A percentile compares a stretch with the other conserved stretches of the same genome.
Evolutionary conservation across 352 stramenopile species (phyloP).

Genomic region (Pythium rhizo-oryzae): DNA sequence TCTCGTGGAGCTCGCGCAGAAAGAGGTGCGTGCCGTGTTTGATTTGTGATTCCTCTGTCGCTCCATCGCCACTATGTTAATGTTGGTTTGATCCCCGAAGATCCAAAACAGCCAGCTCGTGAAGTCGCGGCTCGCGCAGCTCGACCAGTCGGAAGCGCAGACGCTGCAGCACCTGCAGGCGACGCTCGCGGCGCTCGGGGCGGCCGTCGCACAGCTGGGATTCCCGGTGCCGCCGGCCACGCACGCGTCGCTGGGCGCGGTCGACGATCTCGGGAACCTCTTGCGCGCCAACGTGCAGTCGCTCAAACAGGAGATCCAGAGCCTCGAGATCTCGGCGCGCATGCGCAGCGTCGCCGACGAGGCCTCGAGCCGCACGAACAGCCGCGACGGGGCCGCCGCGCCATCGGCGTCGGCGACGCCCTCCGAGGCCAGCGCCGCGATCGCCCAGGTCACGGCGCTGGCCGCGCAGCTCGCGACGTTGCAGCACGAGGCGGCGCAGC

Average conservation of each 20-base stretch:
- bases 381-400: neutral
- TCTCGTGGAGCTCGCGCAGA: slow-evolving; percentile 43
- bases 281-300: slow-evolving; percentile 51
- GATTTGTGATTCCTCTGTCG: too few species aligned
- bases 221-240: slow-evolving; percentile 47
- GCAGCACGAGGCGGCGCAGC: slow-evolving; percentile 43
- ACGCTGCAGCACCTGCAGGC: slow-evolving; percentile 46
- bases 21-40: slow-evolving; percentile 43
- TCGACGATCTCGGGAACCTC: slow-evolving; percentile 63
- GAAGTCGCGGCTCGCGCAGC: slow-evolving; percentile 26
- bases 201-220: slow-evolving; percentile 51
- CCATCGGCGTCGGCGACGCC: neutral
- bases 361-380: slow-evolving; percentile 14
- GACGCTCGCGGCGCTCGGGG: slow-evolving; percentile 43
- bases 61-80: too few species aligned
- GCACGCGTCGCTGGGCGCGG: slow-evolving; percentile 40
- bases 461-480: slow-evolving; percentile 52
- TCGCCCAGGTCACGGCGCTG: slow-evolving; percentile 38
- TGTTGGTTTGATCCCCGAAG: too few species aligned
- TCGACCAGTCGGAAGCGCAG: slow-evolving; percentile 41
- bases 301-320: slow-evolving; percentile 70
- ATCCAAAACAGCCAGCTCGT: slow-evolving; percentile 43
- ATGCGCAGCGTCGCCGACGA: slow-evolving; percentile 62
- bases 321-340: slow-evolving; percentile 60
- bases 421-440: slow-evolving; percentile 26